phyloP scores from a whole-genome alignment of 164 flowering plant species.

The Annona squamosa region DNA sequence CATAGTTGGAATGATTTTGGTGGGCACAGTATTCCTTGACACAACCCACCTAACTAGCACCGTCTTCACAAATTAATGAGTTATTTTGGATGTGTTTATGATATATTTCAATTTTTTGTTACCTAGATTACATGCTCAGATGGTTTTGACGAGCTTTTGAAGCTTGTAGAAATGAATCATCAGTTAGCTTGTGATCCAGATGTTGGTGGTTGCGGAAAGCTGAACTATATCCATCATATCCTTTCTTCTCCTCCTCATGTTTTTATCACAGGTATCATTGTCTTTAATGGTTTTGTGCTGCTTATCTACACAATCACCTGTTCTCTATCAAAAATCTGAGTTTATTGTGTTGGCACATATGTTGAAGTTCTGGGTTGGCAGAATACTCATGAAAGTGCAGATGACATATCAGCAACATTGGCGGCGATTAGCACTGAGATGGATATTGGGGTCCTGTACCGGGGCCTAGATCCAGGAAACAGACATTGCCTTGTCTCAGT shows the following conservation, averaged over 20 bases:
- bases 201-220: slow-evolving; percentile 79
- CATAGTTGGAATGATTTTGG: too few relatives aligned
- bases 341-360: neutral
- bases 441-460: slow-evolving; percentile 78
- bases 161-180: slow-evolving; percentile 85
- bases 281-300: neutral
- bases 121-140: slow-evolving; percentile 61
- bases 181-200: slow-evolving; percentile 93
- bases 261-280: slow-evolving; percentile 66
- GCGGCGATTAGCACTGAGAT: slow-evolving; percentile 66
- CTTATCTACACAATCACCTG: neutral
- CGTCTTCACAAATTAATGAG: neutral
- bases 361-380: slow-evolving; percentile 97
- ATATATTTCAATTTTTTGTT: slow-evolving; percentile 1
- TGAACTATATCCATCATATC: slow-evolving; percentile 75
- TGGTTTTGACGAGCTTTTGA: slow-evolving; percentile 72
- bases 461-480: slow-evolving; percentile 72
- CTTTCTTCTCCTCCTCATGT: slow-evolving; percentile 75
- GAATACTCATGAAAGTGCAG: slow-evolving; percentile 70
- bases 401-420: slow-evolving; percentile 82
- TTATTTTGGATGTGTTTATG: neutral
- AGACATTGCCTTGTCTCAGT: slow-evolving; percentile 72
- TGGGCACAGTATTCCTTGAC: too few relatives aligned
- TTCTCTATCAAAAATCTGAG: neutral
- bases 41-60: neutral